Conservation (phyloP, 768 basidiomycete species). For the Termitomyces sp. region DNA sequence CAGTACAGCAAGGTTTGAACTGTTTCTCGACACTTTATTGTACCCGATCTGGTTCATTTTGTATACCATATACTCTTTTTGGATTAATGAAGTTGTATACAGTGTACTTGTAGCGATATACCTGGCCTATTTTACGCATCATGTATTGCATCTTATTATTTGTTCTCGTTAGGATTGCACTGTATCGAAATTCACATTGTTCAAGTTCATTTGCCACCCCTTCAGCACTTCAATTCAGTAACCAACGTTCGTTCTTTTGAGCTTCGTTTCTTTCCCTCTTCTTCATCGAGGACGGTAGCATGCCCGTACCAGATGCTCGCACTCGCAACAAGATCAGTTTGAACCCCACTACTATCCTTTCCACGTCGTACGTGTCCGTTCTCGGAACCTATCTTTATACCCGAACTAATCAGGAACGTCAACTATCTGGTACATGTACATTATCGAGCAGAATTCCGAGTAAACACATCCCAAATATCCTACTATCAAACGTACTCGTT, state of each 20-base stretch:
- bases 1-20: slow-evolving; percentile 34
- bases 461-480: slow-evolving; percentile 51
- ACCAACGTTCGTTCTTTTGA: not conserved
- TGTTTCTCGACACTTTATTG: not conserved
- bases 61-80: slow-evolving; percentile 12
- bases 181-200: slow-evolving; percentile 1
- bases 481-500: slow-evolving; percentile 62
- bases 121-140: slow-evolving; percentile 13
- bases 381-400: not conserved
- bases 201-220: not conserved
- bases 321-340: slow-evolving; percentile 64
- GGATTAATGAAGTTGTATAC: slow-evolving; percentile 12
- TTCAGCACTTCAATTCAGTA: not conserved
- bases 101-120: slow-evolving; percentile 21
- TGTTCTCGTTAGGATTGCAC: slow-evolving; percentile 25
- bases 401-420: slow-evolving; percentile 10
- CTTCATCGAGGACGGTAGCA: slow-evolving; percentile 27
- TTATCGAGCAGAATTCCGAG: slow-evolving; percentile 44
- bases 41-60: not conserved
- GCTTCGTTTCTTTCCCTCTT: slow-evolving; percentile 8
- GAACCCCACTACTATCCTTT: slow-evolving; percentile 52
- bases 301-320: slow-evolving; percentile 68
- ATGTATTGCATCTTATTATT: slow-evolving; percentile 29
- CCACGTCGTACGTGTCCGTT: slow-evolving; percentile 46
- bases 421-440: slow-evolving; percentile 18